Evolutionary conservation across 2,329 filamentous ascomycete species (phyloP), one percentile per base, ranked within the genome.

Genomic region (Pleoardoris graminearum): DNA sequence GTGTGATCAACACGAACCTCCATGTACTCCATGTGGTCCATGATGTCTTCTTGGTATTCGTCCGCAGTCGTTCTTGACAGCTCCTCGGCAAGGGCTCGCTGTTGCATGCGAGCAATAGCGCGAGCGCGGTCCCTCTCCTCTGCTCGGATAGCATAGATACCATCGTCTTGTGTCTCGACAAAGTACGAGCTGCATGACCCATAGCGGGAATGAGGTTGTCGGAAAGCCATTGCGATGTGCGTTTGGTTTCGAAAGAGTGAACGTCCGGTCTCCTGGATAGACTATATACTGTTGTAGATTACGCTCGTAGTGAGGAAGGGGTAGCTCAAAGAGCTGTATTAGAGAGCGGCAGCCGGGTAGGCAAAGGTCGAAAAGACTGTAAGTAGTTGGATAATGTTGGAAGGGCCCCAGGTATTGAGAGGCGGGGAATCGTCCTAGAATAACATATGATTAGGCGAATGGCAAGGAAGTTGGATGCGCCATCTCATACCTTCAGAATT

Each of bases 21-120:
- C 93, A 99, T 97, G 68, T 89, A 83, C 73, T 91, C 85, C 89
- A 97, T 94, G 77, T 97, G 93, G 70, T 88, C 84, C 78, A 97
- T 85, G 72, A 97, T 88, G 73, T 97, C 93, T 74, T 96, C 91
- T 64, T 95, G 84, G 72, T 97, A 96, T 77, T 97, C 91, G 50
- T 96, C 91, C 55, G 86, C 87, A 44, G 91, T 91, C 63, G 89
- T 79, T 63, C 87, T 85, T 39, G 92, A 97, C 61, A 97, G 84
- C 72, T 97, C 90, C 70, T 91, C 89, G 55, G 88, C 91, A 64
- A 97, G 88, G 61, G 88, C 87, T 70, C 93, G 90, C 76, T 97
- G 93, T 67, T 87, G 86, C 76, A 93, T 86, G 69, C 89, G 86
- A 54, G 89, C 88, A 65, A 94, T 79, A 69, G 90, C 84, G 75